Percentiles rank a stretch among this genome's conserved stretches.
These are phyloP conservation scores for Leucosporidium yakuticum DNA, from an alignment of 768 basidiomycete species.

Conservation along the genomic window DNA sequence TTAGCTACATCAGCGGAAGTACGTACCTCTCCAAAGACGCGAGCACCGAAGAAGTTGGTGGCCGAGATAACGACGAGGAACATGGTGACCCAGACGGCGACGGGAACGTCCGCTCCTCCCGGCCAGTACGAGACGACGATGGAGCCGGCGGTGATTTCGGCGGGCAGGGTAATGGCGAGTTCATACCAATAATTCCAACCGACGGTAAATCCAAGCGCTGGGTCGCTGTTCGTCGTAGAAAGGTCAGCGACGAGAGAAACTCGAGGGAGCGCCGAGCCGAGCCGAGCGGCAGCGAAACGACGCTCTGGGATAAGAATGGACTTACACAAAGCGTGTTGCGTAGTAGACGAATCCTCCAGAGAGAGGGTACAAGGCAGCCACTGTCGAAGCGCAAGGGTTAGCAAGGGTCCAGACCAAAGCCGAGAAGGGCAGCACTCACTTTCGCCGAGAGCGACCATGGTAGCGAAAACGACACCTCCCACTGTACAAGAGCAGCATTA, in stretches of 20 bases:
- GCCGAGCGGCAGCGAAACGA: background rate
- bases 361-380: conserved; percentile 44
- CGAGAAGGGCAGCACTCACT: background rate
- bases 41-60: conserved; percentile 36
- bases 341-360: conserved; percentile 48
- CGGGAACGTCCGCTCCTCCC: conserved; percentile 10
- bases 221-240: conserved; percentile 33
- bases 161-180: conserved; percentile 40
- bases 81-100: conserved; percentile 31
- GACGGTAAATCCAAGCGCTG: conserved; percentile 41
- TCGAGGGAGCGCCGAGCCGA: background rate
- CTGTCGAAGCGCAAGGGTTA: conserved; percentile 3
- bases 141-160: conserved; percentile 31
- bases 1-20: background rate
- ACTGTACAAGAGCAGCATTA: background rate
- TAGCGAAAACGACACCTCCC: conserved; percentile 33
- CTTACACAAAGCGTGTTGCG: conserved; percentile 43
- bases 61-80: conserved; percentile 17
- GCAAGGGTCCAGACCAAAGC: conserved; percentile 21
- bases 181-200: conserved; percentile 42
- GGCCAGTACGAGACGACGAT: conserved; percentile 35
- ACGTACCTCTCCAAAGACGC: conserved; percentile 27
- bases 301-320: background rate
- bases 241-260: conserved; percentile 16
- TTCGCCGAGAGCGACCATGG: conserved; percentile 42